Percentiles rank a stretch among this genome's conserved stretches.
phyloP scores from a whole-genome alignment of 805 yeast species.

The Alloascoidea hylecoeti region DNA sequence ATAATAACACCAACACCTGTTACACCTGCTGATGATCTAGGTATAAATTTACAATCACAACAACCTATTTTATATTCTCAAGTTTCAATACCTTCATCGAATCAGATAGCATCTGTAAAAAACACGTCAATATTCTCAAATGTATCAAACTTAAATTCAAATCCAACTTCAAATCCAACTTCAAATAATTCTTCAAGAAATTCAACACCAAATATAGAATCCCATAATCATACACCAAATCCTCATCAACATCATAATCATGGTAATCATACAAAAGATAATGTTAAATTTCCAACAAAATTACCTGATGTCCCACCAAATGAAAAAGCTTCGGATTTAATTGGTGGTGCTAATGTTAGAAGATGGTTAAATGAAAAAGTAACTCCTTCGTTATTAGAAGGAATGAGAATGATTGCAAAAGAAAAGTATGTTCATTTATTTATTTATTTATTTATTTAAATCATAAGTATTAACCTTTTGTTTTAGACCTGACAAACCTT shows the following conservation, averaged over 20 bases:
- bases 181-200: too few relatives aligned
- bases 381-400: slow-evolving; percentile 49
- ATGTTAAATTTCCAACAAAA: slow-evolving; percentile 2
- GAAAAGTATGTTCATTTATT: slow-evolving; percentile 15
- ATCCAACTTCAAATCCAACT: too few relatives aligned
- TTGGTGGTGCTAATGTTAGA: slow-evolving; percentile 63
- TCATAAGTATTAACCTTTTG: neutral
- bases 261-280: neutral
- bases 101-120: too few relatives aligned
- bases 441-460: neutral
- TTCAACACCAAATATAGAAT: slow-evolving; percentile 1
- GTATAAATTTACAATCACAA: too few relatives aligned
- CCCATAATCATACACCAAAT: neutral
- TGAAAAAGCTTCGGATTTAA: slow-evolving; percentile 31
- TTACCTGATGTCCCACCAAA: slow-evolving; percentile 6
- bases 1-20: too few relatives aligned
- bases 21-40: too few relatives aligned
- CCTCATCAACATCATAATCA: neutral
- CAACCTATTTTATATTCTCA: too few relatives aligned
- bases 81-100: too few relatives aligned
- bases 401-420: slow-evolving; percentile 38
- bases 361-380: slow-evolving; percentile 51
- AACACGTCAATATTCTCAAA: too few relatives aligned
- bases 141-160: too few relatives aligned
- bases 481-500: slow-evolving; percentile 34